phyloP scores from a whole-genome alignment of 2,329 filamentous ascomycete species.

The Alternaria tenuissima region DNA sequence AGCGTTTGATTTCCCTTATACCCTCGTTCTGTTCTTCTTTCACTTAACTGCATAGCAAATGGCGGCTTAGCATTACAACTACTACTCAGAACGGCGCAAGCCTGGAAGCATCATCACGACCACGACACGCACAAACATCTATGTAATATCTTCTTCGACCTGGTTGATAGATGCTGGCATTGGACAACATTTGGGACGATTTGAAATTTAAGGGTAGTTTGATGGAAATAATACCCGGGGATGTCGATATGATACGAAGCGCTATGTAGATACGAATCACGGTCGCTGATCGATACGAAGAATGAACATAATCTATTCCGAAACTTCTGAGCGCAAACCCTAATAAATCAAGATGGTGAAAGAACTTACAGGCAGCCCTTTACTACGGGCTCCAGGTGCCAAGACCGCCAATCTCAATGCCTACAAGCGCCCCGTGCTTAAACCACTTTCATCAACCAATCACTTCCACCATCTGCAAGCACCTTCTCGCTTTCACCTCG shows the following conservation, averaged over 20 bases:
- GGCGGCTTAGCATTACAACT: constrained; percentile 27
- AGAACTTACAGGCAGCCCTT: not conserved
- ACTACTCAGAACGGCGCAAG: constrained; percentile 34
- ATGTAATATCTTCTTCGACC: constrained; percentile 26
- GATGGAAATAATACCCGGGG: constrained; percentile 18
- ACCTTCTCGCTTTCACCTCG: not conserved
- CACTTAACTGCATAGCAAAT: constrained; percentile 40
- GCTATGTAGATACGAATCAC: constrained; percentile 24
- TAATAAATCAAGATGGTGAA: not conserved
- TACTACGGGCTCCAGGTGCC: not conserved
- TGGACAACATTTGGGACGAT: constrained; percentile 32
- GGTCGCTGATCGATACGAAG: constrained; percentile 15
- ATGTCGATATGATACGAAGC: constrained; percentile 18
- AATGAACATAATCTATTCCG: constrained; percentile 8
- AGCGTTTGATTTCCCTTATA: constrained; percentile 47
- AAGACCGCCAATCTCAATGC: not conserved
- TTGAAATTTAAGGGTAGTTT: constrained; percentile 5
- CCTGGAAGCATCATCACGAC: constrained; percentile 24
- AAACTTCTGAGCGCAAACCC: not conserved
- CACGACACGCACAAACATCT: constrained; percentile 14
- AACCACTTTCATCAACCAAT: constrained; percentile 5
- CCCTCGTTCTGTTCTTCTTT: constrained; percentile 33
- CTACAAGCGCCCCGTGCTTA: not conserved
- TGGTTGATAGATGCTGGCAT: constrained; percentile 46
- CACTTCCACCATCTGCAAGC: not conserved